These are phyloP conservation scores for Gossypium stocksii DNA, from an alignment of 345 rosid genomes.

Conservation along the genomic window DNA sequence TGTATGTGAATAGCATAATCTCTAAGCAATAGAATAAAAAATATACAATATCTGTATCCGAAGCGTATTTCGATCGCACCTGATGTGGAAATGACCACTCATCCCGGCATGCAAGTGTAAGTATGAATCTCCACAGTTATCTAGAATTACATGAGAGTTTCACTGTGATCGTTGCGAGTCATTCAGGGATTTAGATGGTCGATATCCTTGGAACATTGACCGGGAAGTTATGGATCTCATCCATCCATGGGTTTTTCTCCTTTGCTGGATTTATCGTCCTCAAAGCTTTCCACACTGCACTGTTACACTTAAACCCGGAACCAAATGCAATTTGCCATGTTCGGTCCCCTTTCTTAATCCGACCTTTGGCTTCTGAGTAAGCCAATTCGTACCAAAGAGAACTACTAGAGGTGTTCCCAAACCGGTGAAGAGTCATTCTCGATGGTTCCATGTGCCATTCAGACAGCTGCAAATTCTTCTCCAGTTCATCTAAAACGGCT, in stretches of 20 bases:
- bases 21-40: background rate
- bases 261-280: slow-evolving; percentile 33
- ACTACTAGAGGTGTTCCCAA: slow-evolving; percentile 56
- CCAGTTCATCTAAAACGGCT: slow-evolving; percentile 44
- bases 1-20: background rate
- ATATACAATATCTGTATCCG: too few relatives aligned
- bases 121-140: too few relatives aligned
- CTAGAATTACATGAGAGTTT: too few relatives aligned
- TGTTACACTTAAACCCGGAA: slow-evolving; percentile 59
- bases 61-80: too few relatives aligned
- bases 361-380: slow-evolving; percentile 50
- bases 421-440: slow-evolving; percentile 49
- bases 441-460: slow-evolving; percentile 63
- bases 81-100: too few relatives aligned
- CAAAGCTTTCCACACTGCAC: slow-evolving; percentile 58
- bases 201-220: slow-evolving; percentile 34
- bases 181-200: slow-evolving; percentile 16
- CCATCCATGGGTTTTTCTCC: slow-evolving; percentile 51
- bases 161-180: too few relatives aligned
- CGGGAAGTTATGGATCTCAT: slow-evolving; percentile 41
- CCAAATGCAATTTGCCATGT: slow-evolving; percentile 67
- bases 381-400: slow-evolving; percentile 57
- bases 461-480: slow-evolving; percentile 48
- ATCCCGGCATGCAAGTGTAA: too few relatives aligned
- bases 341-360: slow-evolving; percentile 43